Conservation (phyloP, 768 basidiomycete species). For the Tulasnella calospora region DNA sequence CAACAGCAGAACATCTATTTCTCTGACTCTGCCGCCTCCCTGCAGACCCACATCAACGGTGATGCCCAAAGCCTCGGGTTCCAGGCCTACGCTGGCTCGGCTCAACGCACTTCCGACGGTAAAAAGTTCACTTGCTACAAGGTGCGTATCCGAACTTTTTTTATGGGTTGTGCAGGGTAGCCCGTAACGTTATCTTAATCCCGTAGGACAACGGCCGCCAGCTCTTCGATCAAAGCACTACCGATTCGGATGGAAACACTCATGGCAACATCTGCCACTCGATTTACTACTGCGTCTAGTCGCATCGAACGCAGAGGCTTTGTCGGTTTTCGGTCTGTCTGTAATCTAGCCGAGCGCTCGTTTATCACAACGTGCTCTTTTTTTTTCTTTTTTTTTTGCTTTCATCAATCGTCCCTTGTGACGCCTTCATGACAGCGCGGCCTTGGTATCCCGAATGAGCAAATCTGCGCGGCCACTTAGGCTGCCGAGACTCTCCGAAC, state of each 20-base stretch:
- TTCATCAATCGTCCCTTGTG: too few species aligned
- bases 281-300: background rate
- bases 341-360: too few species aligned
- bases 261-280: background rate
- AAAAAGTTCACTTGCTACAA: background rate
- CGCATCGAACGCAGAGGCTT: background rate
- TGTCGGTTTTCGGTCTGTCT: background rate
- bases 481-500: too few species aligned
- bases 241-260: background rate
- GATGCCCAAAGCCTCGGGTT: background rate
- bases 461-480: too few species aligned
- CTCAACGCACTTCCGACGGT: background rate
- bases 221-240: background rate
- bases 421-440: too few species aligned
- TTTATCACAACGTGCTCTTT: too few species aligned
- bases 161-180: too few species aligned
- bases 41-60: background rate
- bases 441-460: too few species aligned
- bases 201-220: background rate
- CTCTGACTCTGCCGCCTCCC: background rate
- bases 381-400: too few species aligned
- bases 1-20: background rate
- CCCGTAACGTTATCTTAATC: background rate
- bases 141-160: background rate
- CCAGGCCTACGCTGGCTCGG: background rate